phyloP scores from a whole-genome alignment of 2,329 filamentous ascomycete genomes.

The Diaporthe ampelina region DNA sequence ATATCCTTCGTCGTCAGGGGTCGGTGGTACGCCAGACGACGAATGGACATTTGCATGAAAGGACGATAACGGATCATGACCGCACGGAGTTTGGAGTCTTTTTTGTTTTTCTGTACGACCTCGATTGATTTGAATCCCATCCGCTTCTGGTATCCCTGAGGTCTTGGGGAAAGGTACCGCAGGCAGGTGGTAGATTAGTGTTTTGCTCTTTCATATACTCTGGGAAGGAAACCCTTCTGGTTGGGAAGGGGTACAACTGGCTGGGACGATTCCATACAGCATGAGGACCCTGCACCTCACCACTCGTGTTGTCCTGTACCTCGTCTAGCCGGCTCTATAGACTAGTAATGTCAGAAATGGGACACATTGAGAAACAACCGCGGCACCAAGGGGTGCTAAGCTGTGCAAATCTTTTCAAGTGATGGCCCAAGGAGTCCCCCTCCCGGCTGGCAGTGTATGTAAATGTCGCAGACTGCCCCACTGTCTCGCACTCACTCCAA shows the following conservation, averaged over 20 bases:
- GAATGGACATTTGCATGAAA: constrained; percentile 32
- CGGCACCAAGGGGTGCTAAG: neutral
- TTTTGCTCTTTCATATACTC: constrained; percentile 20
- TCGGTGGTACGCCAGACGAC: constrained; percentile 10
- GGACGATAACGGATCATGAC: constrained; percentile 41
- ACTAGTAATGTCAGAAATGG: constrained; percentile 37
- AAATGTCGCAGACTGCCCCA: neutral
- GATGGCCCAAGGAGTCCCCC: neutral
- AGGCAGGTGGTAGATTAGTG: constrained; percentile 6
- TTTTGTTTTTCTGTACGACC: constrained; percentile 9
- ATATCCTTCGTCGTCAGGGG: constrained; percentile 25
- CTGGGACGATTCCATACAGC: constrained; percentile 17
- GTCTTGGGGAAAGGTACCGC: neutral
- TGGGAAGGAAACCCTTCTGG: constrained; percentile 5
- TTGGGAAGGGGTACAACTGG: neutral
- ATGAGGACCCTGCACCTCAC: constrained; percentile 9
- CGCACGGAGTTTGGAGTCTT: constrained; percentile 39
- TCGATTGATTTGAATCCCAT: constrained; percentile 21
- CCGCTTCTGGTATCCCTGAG: neutral
- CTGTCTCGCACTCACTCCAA: neutral
- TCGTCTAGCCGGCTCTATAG: constrained; percentile 35
- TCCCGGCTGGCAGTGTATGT: neutral
- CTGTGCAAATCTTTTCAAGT: neutral
- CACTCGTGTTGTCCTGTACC: constrained; percentile 23
- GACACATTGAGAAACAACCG: neutral